Evolutionary conservation across 1,139 yeast genomes (phyloP), one percentile per base, ranked within the genome.

Genomic region (Blastobotrys apis): DNA sequence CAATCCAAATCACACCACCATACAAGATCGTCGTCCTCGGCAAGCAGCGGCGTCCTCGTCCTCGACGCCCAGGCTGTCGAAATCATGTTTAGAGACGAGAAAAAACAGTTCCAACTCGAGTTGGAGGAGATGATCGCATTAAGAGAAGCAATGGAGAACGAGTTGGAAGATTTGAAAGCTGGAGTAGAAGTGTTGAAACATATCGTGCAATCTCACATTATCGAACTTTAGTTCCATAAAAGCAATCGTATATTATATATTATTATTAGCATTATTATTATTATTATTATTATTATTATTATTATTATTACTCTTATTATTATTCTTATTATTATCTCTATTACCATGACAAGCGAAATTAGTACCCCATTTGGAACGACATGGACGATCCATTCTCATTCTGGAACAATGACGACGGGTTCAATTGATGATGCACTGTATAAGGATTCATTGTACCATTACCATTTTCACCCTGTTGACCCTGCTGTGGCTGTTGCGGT

Each of bases 351-450:
- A 27, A 5, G 27, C 27, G 10, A 23, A 27, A 19, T 23, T 52
- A 54, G 39, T 53, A 53, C 23, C 55, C 54, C 53, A 54, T 51
- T 22, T 49, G 55, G 47, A 53, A 54, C 13, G 51, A 52, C 37
- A 51, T 43, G 3, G 42, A 22, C 4, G n/a, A 4, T 25, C 39
- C 36, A 15, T 35, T 22, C 9, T 42, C 26, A 16, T 25, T 31
- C 15, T 42, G 41, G 41, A 42, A 42, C 9, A 42, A 23, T n/a
- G n/a, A n/a, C 2, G 39, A 34, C 6, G 35, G 37, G 20, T 31
- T 31, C 27, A 37, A 17, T 21, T 31, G 35, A 16, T 33, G 36
- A n/a, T n/a, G n/a, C 15, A 33, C 36, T 4, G 13, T 15, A 13
- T 33, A 33, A 8, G 36, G 23, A n/a, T 33, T 33, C 36, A 33